These are phyloP conservation scores for Leishmania lainsoni DNA, from an alignment of 208 protist genomes.

Conservation along the genomic window DNA sequence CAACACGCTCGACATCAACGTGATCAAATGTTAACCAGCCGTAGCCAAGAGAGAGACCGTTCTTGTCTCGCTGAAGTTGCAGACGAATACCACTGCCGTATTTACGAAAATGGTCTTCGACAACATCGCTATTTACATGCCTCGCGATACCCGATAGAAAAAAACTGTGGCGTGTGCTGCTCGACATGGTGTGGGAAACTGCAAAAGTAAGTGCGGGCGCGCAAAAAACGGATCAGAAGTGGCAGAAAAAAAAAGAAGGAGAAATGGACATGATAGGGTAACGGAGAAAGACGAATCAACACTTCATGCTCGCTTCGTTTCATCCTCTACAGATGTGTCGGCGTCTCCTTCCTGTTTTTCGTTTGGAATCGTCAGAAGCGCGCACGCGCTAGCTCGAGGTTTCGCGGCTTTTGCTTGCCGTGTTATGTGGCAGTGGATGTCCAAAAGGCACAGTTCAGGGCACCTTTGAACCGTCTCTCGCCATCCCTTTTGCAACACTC, in stretches of 20 bases:
- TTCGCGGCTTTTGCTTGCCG: background rate
- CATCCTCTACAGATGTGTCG: background rate
- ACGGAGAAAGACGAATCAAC: background rate
- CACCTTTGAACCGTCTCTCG: background rate
- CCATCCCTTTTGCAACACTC: background rate
- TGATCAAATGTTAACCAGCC: constrained; percentile 53
- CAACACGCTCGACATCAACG: constrained; percentile 11
- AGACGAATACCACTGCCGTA: constrained; percentile 38
- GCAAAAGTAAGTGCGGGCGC: background rate
- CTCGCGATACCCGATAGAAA: constrained; percentile 65
- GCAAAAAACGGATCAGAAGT: background rate
- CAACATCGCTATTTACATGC: constrained; percentile 37
- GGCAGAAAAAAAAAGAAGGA: background rate
- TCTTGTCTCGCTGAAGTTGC: constrained; percentile 38
- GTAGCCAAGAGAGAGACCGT: constrained; percentile 63
- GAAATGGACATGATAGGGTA: background rate
- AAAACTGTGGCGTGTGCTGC: constrained; percentile 16
- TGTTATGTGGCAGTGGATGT: background rate
- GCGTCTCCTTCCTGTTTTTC: background rate
- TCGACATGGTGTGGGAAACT: background rate
- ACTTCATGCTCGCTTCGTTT: background rate
- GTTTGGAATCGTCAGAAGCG: background rate
- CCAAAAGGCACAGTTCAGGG: background rate
- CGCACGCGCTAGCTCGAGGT: background rate
- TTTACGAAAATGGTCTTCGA: constrained; percentile 47